These are phyloP conservation scores for Sarcocystis neurona DNA, from an alignment of 169 alveolate genomes.

Conservation along the genomic window DNA sequence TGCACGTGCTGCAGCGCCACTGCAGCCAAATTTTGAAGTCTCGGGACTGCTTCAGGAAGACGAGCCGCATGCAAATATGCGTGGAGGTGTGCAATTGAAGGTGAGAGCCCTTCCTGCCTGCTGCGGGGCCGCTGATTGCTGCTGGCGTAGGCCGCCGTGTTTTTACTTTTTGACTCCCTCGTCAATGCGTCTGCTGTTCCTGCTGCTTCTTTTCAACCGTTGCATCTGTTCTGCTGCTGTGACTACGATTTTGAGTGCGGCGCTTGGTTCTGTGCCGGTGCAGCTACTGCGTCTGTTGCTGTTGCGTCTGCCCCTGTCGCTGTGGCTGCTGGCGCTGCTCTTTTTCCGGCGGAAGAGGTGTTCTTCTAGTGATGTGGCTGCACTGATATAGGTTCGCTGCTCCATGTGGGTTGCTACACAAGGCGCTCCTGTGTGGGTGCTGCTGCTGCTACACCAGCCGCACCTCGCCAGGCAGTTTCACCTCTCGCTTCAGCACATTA, in stretches of 20 bases:
- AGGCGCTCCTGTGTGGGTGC: no score
- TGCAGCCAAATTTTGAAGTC: constrained; percentile 81
- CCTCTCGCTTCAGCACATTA: no score
- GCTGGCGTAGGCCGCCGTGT: neutral
- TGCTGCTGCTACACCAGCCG: no score
- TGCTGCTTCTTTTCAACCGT: neutral
- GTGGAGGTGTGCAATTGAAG: constrained; percentile 4
- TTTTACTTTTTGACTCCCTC: neutral
- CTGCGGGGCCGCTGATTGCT: neutral
- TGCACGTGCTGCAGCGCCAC: neutral
- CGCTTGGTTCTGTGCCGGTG: neutral
- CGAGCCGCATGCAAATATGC: constrained; percentile 76
- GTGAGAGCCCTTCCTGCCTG: neutral
- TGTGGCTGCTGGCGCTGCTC: no score
- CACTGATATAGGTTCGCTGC: no score
- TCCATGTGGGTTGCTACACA: no score
- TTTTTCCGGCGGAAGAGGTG: no score
- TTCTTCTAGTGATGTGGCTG: no score
- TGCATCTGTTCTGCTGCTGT: neutral
- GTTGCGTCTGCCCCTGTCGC: neutral
- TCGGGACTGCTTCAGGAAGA: constrained; percentile 86
- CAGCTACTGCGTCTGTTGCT: constrained; percentile 6
- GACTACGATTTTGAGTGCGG: neutral
- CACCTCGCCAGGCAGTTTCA: no score
- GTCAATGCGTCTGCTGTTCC: neutral